phyloP scores from a whole-genome alignment of 495 filamentous ascomycete species.

The Aspergillus sclerotioniger region DNA sequence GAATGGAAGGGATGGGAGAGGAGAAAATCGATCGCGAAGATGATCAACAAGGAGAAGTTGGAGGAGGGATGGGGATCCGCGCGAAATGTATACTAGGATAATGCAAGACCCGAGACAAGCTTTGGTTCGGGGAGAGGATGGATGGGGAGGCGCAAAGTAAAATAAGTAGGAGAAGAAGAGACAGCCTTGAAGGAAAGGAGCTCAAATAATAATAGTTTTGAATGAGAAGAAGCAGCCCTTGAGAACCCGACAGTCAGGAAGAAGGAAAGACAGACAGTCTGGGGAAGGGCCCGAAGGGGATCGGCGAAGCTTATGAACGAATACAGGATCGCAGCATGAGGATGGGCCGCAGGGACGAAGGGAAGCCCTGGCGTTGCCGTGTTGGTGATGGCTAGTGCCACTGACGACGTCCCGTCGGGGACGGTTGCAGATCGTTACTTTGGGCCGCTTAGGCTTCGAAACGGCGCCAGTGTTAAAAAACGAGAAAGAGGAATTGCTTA shows the following conservation, averaged over 20 bases:
- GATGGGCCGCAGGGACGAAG: slow-evolving; percentile 28
- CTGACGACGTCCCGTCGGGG: slow-evolving; percentile 48
- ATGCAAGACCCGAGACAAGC: slow-evolving; percentile 3
- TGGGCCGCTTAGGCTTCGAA: slow-evolving; percentile 30
- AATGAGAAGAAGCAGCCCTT: slow-evolving; percentile 11
- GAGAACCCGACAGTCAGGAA: slow-evolving; percentile 34
- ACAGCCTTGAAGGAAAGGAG: background rate
- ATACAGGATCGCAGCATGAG: slow-evolving; percentile 35
- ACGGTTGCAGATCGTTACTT: slow-evolving; percentile 46
- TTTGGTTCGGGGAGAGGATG: background rate
- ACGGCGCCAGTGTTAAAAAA: slow-evolving; percentile 25
- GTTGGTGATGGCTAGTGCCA: slow-evolving; percentile 42
- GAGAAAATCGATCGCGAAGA: slow-evolving; percentile 3
- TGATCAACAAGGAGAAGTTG: background rate
- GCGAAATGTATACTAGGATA: slow-evolving; percentile 5
- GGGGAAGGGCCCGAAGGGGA: slow-evolving; percentile 56
- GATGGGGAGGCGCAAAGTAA: slow-evolving; percentile 6
- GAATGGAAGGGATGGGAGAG: slow-evolving; percentile 2
- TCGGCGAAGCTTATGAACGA: slow-evolving; percentile 76
- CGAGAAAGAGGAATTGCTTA: slow-evolving; percentile 15
- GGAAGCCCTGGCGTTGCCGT: slow-evolving; percentile 29
- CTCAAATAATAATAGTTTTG: background rate
- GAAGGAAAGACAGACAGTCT: slow-evolving; percentile 40
- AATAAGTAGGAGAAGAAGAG: slow-evolving; percentile 11
- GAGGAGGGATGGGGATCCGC: slow-evolving; percentile 9